Evolutionary conservation across 225 moss, liverwort and hornwort genomes (phyloP), one percentile per base, ranked within the genome.

Genomic region (Sphagnum tenellum): DNA sequence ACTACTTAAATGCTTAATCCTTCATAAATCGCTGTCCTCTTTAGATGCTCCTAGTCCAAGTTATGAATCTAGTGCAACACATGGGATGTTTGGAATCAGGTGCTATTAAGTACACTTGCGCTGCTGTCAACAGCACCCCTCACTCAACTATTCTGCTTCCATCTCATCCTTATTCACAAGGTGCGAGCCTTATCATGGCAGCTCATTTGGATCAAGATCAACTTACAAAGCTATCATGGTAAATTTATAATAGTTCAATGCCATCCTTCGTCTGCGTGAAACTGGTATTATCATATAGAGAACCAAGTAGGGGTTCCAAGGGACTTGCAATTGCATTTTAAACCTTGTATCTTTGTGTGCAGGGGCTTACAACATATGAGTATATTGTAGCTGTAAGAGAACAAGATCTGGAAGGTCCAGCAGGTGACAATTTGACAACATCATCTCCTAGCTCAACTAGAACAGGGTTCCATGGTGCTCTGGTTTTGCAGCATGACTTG

Each of bases 331-430:
- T 29, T 29, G 1, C 29, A 29, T 29, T 29, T 29, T 29, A 29
- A 29, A 29, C 29, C 29, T 29, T 29, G 29, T 29, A 29, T 0
- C 29, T 62, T 49, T 46, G 55, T 53, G 51, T 70, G 45, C 82
- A 94, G 93, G 90, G 94, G 60, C 90, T 94, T n/a, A 89, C 90
- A 46, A 94, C 94, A 3, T 94, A 94, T 64, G 94, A 94, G 62
- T 94, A 94, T 69, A 90, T 94, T 56, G 72, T 94, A 69, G 94
- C 94, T 48, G 90, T 94, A 44, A 76, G 94, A 65, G 94, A 90
- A 65, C 86, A 88, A 73, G 89, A 89, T 71, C 73, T 76, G 45
- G 88, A 81, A n/a, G 68, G 75, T 9, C 73, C 77, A 73, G 76
- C 79, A 46, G 73, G 79, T 54, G 88, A 88, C 9, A 89, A 88